These are phyloP conservation scores for Pythium sp. DNA, from an alignment of 352 stramenopile species.

Conservation along the genomic window DNA sequence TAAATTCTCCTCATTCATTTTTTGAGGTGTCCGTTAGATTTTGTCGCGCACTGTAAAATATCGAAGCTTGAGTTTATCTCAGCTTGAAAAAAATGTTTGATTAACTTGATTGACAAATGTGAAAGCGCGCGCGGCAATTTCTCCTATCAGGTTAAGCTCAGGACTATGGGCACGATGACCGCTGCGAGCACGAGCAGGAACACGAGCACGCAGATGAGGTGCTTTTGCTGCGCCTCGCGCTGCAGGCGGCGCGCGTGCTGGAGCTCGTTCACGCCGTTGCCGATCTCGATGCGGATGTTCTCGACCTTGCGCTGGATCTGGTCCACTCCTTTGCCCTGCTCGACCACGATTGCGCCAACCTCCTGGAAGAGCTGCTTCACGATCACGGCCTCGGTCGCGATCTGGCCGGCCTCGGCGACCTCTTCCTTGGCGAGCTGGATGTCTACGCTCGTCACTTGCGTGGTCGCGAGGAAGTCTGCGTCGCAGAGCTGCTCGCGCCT, in stretches of 20 bases:
- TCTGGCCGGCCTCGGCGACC: slow-evolving; percentile 59
- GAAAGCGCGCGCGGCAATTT: too few species aligned
- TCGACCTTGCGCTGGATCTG: slow-evolving; percentile 76
- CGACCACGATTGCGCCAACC: slow-evolving; percentile 53
- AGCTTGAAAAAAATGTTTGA: too few species aligned
- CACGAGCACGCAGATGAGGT: slow-evolving; percentile 33
- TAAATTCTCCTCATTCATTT: too few species aligned
- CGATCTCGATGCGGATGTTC: slow-evolving; percentile 69
- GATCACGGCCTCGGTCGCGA: slow-evolving; percentile 56
- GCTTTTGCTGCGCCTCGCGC: slow-evolving; percentile 61
- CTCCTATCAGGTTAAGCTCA: slow-evolving; percentile 24
- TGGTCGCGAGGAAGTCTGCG: slow-evolving; percentile 55
- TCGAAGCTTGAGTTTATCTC: too few species aligned
- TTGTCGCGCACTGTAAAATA: too few species aligned
- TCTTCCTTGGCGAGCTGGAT: slow-evolving; percentile 78
- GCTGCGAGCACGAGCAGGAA: slow-evolving; percentile 21
- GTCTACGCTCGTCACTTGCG: slow-evolving; percentile 59
- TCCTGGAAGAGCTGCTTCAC: slow-evolving; percentile 73
- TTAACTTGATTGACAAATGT: too few species aligned
- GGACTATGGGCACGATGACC: slow-evolving; percentile 53
- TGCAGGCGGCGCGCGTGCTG: slow-evolving; percentile 60
- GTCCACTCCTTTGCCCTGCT: slow-evolving; percentile 69
- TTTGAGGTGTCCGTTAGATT: too few species aligned
- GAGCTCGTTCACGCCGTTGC: slow-evolving; percentile 64
- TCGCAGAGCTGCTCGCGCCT: slow-evolving; percentile 68